Percentiles rank a stretch among this genome's conserved stretches.
Evolutionary conservation across 371 early-diverging fungal species (phyloP).

Genomic region (Mucor irregularis): DNA sequence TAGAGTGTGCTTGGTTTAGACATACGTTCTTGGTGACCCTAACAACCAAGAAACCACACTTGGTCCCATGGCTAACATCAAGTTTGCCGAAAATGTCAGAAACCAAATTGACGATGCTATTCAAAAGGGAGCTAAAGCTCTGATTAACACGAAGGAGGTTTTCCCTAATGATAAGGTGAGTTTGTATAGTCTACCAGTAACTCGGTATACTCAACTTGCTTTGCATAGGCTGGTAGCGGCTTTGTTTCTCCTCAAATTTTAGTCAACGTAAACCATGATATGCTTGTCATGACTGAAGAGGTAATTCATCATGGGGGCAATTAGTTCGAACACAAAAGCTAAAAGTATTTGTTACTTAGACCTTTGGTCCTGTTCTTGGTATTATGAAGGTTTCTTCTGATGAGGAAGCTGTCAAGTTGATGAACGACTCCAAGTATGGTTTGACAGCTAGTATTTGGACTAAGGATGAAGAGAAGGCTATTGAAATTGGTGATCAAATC

Average conservation of each 20-base stretch:
- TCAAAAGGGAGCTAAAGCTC: slow-evolving; percentile 68
- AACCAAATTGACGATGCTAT: slow-evolving; percentile 72
- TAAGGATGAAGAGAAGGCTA: slow-evolving; percentile 56
- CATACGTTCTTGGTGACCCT: slow-evolving; percentile 68
- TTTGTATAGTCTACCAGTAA: too few species aligned
- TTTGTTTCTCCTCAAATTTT: slow-evolving; percentile 81
- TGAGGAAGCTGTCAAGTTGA: slow-evolving; percentile 73
- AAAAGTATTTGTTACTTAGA: slow-evolving; percentile 26
- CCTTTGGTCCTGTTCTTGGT: slow-evolving; percentile 85
- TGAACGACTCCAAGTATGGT: slow-evolving; percentile 86
- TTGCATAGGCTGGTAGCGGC: slow-evolving; percentile 32
- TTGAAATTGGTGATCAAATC: slow-evolving; percentile 66
- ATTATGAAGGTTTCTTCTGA: slow-evolving; percentile 75
- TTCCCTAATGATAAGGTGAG: slow-evolving; percentile 68
- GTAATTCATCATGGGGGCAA: slow-evolving; percentile 9
- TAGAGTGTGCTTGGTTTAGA: slow-evolving; percentile 10
- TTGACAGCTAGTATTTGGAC: slow-evolving; percentile 90
- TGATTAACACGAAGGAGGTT: slow-evolving; percentile 55
- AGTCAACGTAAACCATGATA: slow-evolving; percentile 69
- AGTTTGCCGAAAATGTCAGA: slow-evolving; percentile 71
- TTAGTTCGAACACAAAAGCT: too few species aligned
- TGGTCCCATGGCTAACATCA: slow-evolving; percentile 79
- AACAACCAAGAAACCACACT: slow-evolving; percentile 65
- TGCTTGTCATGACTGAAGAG: slow-evolving; percentile 84
- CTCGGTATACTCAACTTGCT: too few species aligned